Evolutionary conservation across 768 basidiomycete genomes (phyloP).

Genomic region (Ramaria sp.): DNA sequence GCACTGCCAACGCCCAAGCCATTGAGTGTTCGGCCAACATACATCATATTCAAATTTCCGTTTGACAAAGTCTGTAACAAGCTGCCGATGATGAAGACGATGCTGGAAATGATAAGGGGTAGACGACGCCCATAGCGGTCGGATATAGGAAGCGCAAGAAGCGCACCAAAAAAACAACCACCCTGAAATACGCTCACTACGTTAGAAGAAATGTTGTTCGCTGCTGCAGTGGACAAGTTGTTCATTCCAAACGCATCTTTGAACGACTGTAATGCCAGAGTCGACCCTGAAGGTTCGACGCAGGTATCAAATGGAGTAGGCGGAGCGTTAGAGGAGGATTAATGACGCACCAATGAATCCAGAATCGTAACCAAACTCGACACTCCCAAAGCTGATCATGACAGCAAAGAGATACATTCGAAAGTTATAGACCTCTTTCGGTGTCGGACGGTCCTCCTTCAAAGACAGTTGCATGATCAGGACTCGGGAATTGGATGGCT

Average conservation of each 20-base stretch:
- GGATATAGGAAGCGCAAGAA: conserved; percentile 27
- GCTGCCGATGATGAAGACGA: conserved; percentile 32
- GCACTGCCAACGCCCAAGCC: conserved; percentile 18
- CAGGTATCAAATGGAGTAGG: too few species aligned
- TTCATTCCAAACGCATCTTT: conserved; percentile 32
- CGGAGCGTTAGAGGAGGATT: too few species aligned
- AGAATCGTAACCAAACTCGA: conserved; percentile 35
- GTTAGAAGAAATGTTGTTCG: conserved; percentile 30
- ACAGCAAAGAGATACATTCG: conserved; percentile 27
- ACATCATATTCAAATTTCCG: neutral
- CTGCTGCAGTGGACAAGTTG: conserved; percentile 19
- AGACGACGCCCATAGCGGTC: conserved; percentile 29
- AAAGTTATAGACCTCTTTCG: conserved; percentile 30
- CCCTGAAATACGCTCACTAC: conserved; percentile 39
- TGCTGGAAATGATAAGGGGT: conserved; percentile 22
- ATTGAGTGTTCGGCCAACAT: conserved; percentile 15
- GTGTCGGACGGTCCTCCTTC: conserved; percentile 20
- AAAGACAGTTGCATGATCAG: neutral
- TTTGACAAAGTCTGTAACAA: conserved; percentile 19
- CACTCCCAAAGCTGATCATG: conserved; percentile 27
- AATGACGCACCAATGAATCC: conserved; percentile 37
- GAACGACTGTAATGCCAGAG: conserved; percentile 31
- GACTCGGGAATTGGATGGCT: too few species aligned
- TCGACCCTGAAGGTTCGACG: conserved; percentile 4
- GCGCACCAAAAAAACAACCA: conserved; percentile 32